Base-by-base conservation (phyloP, 495 filamentous ascomycete genomes). In the Astrothelium subdiscretum region DNA sequence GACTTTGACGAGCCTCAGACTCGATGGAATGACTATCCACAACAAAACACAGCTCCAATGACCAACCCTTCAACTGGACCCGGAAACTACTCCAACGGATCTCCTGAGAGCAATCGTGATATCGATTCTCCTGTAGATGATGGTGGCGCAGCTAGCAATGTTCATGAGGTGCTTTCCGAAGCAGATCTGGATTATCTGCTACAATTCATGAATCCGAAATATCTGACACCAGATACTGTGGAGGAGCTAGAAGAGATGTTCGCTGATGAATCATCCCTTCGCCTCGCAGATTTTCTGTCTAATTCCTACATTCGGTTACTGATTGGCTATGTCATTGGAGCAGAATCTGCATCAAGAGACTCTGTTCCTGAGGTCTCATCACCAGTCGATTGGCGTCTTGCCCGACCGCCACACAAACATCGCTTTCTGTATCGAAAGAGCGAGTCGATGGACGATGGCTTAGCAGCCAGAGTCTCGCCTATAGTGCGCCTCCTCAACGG, bases 371-470 rank as follows among this genome's bases (percentile, higher is more conserved):
- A 26, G 2, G 5, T 24, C 20, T 10, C 20, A 54, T 10, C 48
- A 12, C 5, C 12, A 5, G 5, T 48, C 43, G 59, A 15, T 32
- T 65, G 48, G 57, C 3, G 18, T 12, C 86, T 94, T 15, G 89
- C 94, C 24, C 79, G 84, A 15, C 94, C 94, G 32, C 94, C 94
- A 2, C 92, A 97, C 75, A 99, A 97, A 74, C 91, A 96, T 67
- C 89, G 91, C 3, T 99, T 87, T 75, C 75, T 95, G 12, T 99
- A 90, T 74, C 82, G 89, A 43, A 83, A 91, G 60, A 66, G 75
- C 13, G 62, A 69, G 67, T 31, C 51, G n/a, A n/a, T n/a, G n/a
- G n/a, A n/a, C n/a, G n/a, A n/a, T n/a, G n/a, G n/a, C n/a, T n/a
- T n/a, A n/a, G n/a, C n/a, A n/a, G n/a, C n/a, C n/a, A n/a, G n/a